Evolutionary conservation across 1,139 yeast species (phyloP), one percentile per base, ranked within the genome.

Genomic region (Saccharomyces uvarum): DNA sequence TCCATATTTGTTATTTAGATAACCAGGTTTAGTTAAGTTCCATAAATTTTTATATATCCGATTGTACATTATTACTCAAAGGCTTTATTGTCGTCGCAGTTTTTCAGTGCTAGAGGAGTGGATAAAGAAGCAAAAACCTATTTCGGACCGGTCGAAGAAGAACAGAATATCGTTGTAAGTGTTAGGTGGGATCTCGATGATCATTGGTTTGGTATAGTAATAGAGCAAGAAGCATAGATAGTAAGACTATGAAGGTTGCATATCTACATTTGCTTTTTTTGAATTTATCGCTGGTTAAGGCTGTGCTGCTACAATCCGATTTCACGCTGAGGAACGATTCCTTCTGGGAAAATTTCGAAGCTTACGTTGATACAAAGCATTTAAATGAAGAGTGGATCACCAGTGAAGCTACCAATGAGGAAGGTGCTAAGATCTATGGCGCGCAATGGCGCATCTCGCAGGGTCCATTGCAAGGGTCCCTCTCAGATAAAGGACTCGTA

Each of bases 261-360:
- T 38, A 38, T 11, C 24, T 38, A 16, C n/a, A 9, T 7, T 38
- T 13, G 14, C 24, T 16, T 3, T 16, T 38, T 38, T 38, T 38
- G 7, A 38, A 38, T 2, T 1, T 38, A 38, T 13, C 3, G n/a
- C 5, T 38, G 44, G 44, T 16, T 13, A 38, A 38, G 11, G 44
- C 24, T 8, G n/a, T 8, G 2, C 4, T 11, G n/a, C n/a, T 11
- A 7, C 44, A 4, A 16, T 19, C 44, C 8, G 11, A 38, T 5
- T 9, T 38, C n/a, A 38, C 24, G 24, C 11, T 38, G 13, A 5
- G 24, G n/a, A 16, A 44, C 8, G 59, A 54, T 11, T 54, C 59
- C 8, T 62, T 54, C 32, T 62, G 57, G 58, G 64, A 61, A 47
- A 53, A 61, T 41, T 62, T 62, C 49, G 60, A 60, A 27, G 53